Evolutionary conservation across 2,329 filamentous ascomycete species (phyloP), one percentile per base, ranked within the genome.

Genomic region (Fusarium agapanthi): DNA sequence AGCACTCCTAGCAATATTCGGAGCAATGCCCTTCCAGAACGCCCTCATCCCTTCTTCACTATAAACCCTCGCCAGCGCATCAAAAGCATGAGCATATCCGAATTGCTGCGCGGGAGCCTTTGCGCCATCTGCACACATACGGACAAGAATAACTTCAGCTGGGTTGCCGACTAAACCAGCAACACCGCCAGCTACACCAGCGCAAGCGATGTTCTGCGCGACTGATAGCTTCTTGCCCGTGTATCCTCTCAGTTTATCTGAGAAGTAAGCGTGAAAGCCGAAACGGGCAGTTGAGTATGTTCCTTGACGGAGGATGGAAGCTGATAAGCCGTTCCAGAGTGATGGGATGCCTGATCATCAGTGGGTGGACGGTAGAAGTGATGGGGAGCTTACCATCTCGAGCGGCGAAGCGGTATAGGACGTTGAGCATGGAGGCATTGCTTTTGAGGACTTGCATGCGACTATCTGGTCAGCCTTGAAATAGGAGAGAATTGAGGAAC

Each of bases 111-210:
- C 69, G 0, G 75, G 70, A 3, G 78, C 63, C 67, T 82, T 84
- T 1, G 84, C 84, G 2, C 83, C 84, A 72, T 85, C 84, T 20
- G 83, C 82, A 65, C 84, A 85, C 84, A 85, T 85, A 12, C 84
- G 77, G 0, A 85, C 84, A 10, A 85, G 79, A 2, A 85, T 79
- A 1, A 84, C 80, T 68, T 85, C 84, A 16, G 84, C 82, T 8
- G 84, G 84, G 30, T 85, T 85, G n/a, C 84, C 84, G 7, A 85
- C 75, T n/a, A 85, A 43, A 22, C 84, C 84, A 2, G 84, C 84
- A 24, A 84, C 75, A 13, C 83, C 83, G 18, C 83, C 84, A 0
- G 83, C 81, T 3, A 82, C 41, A 9, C 81, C 82, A 6, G 84
- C 83, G 44, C 83, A 83, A 1, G 77, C 76, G 28, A 85, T 81